Evolutionary conservation across 2,329 filamentous ascomycete species (phyloP), one percentile per base, ranked within the genome.

Genomic region (Zasmidium angulare): DNA sequence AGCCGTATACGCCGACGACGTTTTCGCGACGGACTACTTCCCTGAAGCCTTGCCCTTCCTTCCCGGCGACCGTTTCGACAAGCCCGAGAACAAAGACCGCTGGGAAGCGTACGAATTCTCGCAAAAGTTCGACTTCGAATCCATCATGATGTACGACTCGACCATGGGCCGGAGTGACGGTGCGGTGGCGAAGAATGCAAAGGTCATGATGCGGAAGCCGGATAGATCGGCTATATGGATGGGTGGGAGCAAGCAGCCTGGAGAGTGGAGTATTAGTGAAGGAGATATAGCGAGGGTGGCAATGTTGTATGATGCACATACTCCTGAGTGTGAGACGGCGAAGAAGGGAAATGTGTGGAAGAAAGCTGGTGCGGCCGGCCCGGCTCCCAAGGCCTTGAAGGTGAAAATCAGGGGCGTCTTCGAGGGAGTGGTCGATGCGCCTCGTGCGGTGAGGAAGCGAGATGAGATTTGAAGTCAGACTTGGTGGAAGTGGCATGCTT

Each of bases 71-170:
- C 29, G 24, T 11, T 48, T 26, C 40, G 40, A 19, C 19, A 22
- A 48, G 20, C 21, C 36, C 21, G 21, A 20, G 19, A 46, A 29
- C 29, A 48, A 54, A 54, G 24, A 26, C 6, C 14, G 43, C 17
- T 53, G 19, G 14, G 20, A 12, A 9, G 40, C 31, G 17, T 55
- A 48, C 23, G 20, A 26, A 4, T 55, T 48, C 43, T 26, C 20
- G 31, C 57, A 63, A 24, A 65, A 64, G 56, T 64, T 67, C 52
- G 63, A 68, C 61, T 79, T 79, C 60, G 76, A 79, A 61, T 76
- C 76, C 10, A 90, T 95, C 58, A 55, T 55, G 53, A 26, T 55
- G 22, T 55, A 55, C 43, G 24, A 24, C 24, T 11, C 36, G n/a
- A 49, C 43, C 6, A 20, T 31, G 46, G 53, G 36, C 2, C 36